These are phyloP conservation scores for Candida khao-thaluensis DNA, from an alignment of 805 yeast species.

Conservation along the genomic window DNA sequence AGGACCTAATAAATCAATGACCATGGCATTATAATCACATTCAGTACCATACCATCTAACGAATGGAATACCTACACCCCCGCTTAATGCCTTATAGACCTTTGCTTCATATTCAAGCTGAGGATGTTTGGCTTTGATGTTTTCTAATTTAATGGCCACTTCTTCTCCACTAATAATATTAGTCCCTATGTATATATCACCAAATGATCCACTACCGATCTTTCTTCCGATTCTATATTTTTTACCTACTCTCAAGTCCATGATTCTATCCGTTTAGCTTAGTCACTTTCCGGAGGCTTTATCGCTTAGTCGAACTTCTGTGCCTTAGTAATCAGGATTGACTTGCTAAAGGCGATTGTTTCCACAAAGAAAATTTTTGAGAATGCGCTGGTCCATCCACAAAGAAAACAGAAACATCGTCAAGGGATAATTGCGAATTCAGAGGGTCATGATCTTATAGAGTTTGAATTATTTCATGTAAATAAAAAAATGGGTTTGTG, in stretches of 20 bases:
- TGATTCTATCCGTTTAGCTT: too few relatives aligned
- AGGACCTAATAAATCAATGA: constrained; percentile 92
- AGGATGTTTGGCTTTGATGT: constrained; percentile 89
- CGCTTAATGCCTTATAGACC: constrained; percentile 89
- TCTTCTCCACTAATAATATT: constrained; percentile 95
- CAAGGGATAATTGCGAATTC: background rate
- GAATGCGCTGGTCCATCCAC: constrained; percentile 4
- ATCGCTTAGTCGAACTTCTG: too few relatives aligned
- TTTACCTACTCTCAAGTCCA: constrained; percentile 61
- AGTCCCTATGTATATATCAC: constrained; percentile 92
- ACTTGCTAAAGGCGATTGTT: constrained; percentile 6
- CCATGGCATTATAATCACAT: constrained; percentile 95
- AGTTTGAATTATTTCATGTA: too few relatives aligned
- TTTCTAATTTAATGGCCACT: constrained; percentile 94
- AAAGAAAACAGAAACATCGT: background rate
- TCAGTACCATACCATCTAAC: constrained; percentile 95
- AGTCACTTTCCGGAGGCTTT: too few relatives aligned
- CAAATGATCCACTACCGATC: constrained; percentile 96
- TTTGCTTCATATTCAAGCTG: constrained; percentile 96
- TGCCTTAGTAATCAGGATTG: constrained; percentile 1
- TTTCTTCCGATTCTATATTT: constrained; percentile 92
- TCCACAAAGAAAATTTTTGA: constrained; percentile 8
- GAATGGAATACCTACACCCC: constrained; percentile 96
- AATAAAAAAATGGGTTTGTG: too few relatives aligned
- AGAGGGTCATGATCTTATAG: too few relatives aligned